Base-by-base conservation (phyloP, 164 flowering plant genomes). In the Magnolia changhungtana region DNA sequence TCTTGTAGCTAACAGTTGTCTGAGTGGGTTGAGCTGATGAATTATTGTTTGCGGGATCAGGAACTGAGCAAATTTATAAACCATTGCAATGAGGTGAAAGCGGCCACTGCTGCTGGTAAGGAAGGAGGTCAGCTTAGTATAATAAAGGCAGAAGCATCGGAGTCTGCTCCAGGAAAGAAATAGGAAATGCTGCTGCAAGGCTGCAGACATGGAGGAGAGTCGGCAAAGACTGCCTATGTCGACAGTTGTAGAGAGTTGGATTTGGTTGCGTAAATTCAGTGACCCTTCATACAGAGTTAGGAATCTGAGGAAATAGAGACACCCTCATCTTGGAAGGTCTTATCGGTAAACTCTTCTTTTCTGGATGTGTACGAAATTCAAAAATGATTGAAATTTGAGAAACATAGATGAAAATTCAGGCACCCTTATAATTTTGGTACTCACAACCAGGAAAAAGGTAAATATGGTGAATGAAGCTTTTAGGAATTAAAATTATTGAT, bases 11-110 rank as follows among this genome's bases (percentile, higher is more conserved):
- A 37, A 55, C 2, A 1, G 61, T 55, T 55, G 16, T 11, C 18
- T 55, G 13, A 11, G 61, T 55, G 61, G 61, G 61, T 55, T 55
- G 61, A 55, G 61, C 61, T 55, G 61, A 55, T 4, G 61, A 11
- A 16, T 16, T 55, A 11, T 55, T 67, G 18, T 63, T 74, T 58
- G 49, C 18, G 65, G 14, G 64, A 14, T 14, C 87, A 92, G 98
- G 98, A 89, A 76, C 69, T 92, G 78, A 93, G 84, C 78, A 93
- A 93, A 86, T 93, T 93, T 83, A 93, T 93, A 72, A 93, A 92
- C 80, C 77, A 88, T 24, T 89, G 91, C 87, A 93, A 93, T 78
- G 98, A 91, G 85, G 78, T 86, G 21, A 93, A 93, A 82, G 95
- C 95, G 37, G 96, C 93, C 14, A 88, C 91, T 51, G 81, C 79